A percentile compares a stretch with the other conserved stretches of the same genome.
Conservation (phyloP, 345 rosid genomes). For the rapeseed (Brassica napus) region Da-Ae NC_063443.1:9885501-9886000, state of each 20-base stretch:
- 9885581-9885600: too few relatives aligned
- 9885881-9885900: constrained; percentile 39
- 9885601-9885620: neutral
- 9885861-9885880: neutral
- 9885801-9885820: neutral
- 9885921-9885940: constrained; percentile 46
- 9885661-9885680: constrained; percentile 58
- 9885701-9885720: constrained; percentile 23
- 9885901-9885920: constrained; percentile 53
- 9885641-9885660: constrained; percentile 56
- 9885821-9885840: neutral
- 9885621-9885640: constrained; percentile 46
- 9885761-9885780: neutral
- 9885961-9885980: constrained; percentile 43
- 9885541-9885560: too few relatives aligned
- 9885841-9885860: neutral
- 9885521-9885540: too few relatives aligned
- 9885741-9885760: constrained; percentile 71
- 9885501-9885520: too few relatives aligned
- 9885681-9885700: neutral
- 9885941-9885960: constrained; percentile 18
- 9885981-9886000: constrained; percentile 46
- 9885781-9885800: neutral
- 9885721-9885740: constrained; percentile 60
- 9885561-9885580: too few relatives aligned